Conservation (phyloP, 2,329 filamentous ascomycete genomes). For the Colletotrichum sp. region DNA sequence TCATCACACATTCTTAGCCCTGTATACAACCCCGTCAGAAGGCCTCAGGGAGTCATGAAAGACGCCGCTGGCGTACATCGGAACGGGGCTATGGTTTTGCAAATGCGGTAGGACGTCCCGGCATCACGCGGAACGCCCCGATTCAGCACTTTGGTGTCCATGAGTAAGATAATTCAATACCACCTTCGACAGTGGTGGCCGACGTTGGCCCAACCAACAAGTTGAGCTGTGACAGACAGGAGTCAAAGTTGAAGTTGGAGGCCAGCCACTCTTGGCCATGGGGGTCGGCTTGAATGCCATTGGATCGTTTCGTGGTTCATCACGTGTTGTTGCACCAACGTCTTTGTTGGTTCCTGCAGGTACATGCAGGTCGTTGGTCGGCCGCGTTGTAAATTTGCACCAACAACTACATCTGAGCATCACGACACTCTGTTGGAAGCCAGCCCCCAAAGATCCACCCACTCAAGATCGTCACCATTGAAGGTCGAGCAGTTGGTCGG, state of each 20-base stretch:
- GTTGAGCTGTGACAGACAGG: neutral
- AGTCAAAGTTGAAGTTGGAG: neutral
- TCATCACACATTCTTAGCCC: neutral
- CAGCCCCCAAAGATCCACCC: neutral
- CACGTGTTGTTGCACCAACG: neutral
- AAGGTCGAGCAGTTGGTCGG: neutral
- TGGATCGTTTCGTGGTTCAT: neutral
- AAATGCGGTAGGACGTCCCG: neutral
- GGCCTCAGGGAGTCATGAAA: neutral
- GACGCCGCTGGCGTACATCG: neutral
- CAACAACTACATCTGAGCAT: neutral
- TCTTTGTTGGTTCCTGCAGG: neutral
- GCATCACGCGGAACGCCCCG: neutral
- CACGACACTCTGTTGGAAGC: neutral
- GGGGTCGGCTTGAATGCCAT: neutral
- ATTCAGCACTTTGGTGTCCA: neutral
- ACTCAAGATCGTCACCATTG: neutral
- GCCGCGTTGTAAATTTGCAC: neutral
- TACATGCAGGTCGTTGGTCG: neutral
- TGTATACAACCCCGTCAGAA: neutral
- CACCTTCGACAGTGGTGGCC: neutral
- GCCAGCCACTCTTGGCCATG: neutral
- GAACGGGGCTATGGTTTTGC: neutral
- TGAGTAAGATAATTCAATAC: neutral
- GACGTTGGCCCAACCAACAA: neutral